A percentile compares a stretch with the other conserved stretches of the same genome.
These are phyloP conservation scores for Abrus pulchellus DNA, from an alignment of 306 rosid genomes.

Conservation along the genomic window DNA sequence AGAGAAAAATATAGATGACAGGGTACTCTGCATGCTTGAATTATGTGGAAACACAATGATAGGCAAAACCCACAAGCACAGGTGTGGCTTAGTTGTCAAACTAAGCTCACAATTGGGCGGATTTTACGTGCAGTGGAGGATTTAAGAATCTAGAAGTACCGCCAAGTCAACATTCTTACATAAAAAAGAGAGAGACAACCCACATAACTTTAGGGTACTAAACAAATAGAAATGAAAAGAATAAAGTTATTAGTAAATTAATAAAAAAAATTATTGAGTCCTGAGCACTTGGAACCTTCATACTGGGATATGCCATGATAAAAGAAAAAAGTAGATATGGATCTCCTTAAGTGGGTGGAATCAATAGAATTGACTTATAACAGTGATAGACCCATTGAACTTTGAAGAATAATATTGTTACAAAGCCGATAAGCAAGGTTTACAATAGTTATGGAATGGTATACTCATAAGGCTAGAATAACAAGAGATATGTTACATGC, in stretches of 20 bases:
- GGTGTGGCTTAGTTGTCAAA: constrained; percentile 27
- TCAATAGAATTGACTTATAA: neutral
- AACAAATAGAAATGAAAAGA: neutral
- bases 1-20: constrained; percentile 15
- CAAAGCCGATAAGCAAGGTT: too few species aligned
- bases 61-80: constrained; percentile 33
- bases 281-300: constrained; percentile 7
- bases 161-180: neutral
- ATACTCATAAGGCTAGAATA: too few species aligned
- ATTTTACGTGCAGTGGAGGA: constrained; percentile 9
- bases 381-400: too few species aligned
- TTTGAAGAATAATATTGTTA: too few species aligned
- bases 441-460: too few species aligned
- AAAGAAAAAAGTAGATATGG: constrained; percentile 23
- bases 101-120: neutral
- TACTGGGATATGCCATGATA: constrained; percentile 33
- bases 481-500: too few species aligned
- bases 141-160: constrained; percentile 8
- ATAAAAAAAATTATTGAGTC: neutral
- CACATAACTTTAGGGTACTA: constrained; percentile 21
- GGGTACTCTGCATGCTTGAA: constrained; percentile 5
- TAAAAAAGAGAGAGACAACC: neutral
- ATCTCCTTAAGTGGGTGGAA: constrained; percentile 22
- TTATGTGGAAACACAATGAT: neutral
- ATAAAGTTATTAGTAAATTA: neutral